These are phyloP conservation scores for Austroboletus niveus DNA, from an alignment of 1,284 basidiomycete species.

Conservation along the genomic window DNA sequence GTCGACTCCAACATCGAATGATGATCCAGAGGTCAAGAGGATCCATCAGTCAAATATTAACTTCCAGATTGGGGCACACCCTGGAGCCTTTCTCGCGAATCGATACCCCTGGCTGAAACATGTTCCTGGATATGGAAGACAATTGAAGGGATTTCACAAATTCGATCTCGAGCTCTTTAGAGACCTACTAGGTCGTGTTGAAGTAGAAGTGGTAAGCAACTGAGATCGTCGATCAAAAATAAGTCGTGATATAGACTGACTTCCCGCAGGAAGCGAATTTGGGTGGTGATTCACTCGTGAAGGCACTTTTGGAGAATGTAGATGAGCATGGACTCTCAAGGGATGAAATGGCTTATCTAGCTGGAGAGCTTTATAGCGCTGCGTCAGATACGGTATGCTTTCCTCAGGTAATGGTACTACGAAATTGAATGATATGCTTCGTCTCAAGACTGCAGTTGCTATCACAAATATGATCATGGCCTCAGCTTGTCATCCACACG, in stretches of 20 bases:
- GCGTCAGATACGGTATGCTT: constrained; percentile 51
- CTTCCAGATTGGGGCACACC: constrained; percentile 49
- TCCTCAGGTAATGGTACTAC: not conserved
- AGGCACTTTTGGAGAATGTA: constrained; percentile 53
- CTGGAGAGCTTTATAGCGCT: constrained; percentile 61
- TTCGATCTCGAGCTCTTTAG: constrained; percentile 57
- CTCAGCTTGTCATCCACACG: constrained; percentile 57
- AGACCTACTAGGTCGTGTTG: constrained; percentile 45
- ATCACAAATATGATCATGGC: constrained; percentile 62
- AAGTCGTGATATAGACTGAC: not conserved
- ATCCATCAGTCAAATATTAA: constrained; percentile 49
- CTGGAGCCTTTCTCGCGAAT: constrained; percentile 60
- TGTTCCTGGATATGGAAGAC: constrained; percentile 17
- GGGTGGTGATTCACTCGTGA: constrained; percentile 48
- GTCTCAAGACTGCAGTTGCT: constrained; percentile 46
- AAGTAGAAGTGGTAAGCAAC: constrained; percentile 41
- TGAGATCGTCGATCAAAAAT: not conserved
- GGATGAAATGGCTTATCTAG: constrained; percentile 58
- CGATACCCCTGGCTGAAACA: constrained; percentile 52
- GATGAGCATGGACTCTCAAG: constrained; percentile 46
- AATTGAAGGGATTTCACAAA: constrained; percentile 40
- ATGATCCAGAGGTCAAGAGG: constrained; percentile 55
- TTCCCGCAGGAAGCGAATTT: constrained; percentile 30
- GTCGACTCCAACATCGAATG: constrained; percentile 43
- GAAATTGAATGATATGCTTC: not conserved